Base-by-base conservation (phyloP, 164 flowering plant species). In the Magnolia changhungtana region DNA sequence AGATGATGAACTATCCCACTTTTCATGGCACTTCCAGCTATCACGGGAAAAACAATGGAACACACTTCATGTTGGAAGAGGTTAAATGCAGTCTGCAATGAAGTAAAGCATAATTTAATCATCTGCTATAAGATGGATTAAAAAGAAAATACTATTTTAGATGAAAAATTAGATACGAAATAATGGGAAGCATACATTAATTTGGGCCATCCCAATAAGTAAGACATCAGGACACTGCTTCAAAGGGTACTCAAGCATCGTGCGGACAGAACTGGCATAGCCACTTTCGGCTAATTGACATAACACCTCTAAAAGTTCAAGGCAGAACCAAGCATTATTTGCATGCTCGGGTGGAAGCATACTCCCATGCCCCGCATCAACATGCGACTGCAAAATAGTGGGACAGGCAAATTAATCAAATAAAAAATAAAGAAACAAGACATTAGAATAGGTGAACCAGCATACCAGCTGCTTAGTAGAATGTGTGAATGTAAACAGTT, bases 271-370 rank as follows among this genome's bases (percentile, higher is more conserved):
- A 18, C 79, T 76, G 79, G 90, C 88, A 87, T 90, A 91, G 51
- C 98, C 98, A 76, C 84, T 89, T 82, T 94, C 98, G 79, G 98
- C 95, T 61, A 94, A 82, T 77, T 88, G 91, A 72, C 98, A 92
- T 23, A 94, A 76, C 66, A 91, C 89, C 80, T 88, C 90, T 77
- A 94, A 75, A 67, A 94, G 92, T 78, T 94, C 98, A 77, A 88
- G 89, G 76, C 92, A 90, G 65, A 85, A 79, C 98, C 98, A 94
- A 10, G 94, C 95, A 72, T 88, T 88, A 84, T 91, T 89, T 74
- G 82, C 77, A 78, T 81, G 81, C 16, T 83, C 93, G 77, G 72
- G 64, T 63, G 84, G 88, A 78, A 88, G 84, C 78, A 86, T 87
- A 64, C 82, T 85, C 29, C 88, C 90, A 71, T 85, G 81, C 72